A percentile compares a stretch with the other conserved stretches of the same genome.
Evolutionary conservation across 352 stramenopile genomes (phyloP).

Genomic region (Phytophthora sp.): DNA sequence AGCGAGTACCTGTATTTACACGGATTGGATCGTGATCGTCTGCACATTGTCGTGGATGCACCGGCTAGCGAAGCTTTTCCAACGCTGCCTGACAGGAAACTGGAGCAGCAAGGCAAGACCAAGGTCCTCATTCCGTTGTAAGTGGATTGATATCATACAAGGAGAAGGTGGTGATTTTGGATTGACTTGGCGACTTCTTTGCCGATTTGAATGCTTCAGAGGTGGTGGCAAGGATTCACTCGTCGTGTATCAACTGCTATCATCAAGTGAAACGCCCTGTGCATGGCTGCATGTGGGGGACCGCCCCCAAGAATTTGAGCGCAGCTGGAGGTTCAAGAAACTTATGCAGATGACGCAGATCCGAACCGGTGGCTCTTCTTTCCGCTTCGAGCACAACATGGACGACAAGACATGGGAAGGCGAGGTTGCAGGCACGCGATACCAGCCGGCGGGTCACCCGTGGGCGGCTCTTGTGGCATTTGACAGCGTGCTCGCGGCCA

Average conservation of each 20-base stretch:
- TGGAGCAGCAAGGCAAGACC: conserved; percentile 24
- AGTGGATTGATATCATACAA: no score
- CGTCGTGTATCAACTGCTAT: conserved; percentile 42
- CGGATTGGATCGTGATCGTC: conserved; percentile 39
- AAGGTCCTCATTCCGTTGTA: conserved; percentile 45
- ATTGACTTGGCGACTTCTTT: background rate
- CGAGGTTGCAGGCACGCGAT: conserved; percentile 33
- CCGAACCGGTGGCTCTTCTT: conserved; percentile 18
- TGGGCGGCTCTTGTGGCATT: conserved; percentile 50
- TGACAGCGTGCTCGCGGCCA: conserved; percentile 43
- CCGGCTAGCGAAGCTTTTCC: conserved; percentile 17
- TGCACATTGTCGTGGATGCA: conserved; percentile 36
- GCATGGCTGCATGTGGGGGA: conserved; percentile 46
- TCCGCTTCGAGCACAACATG: conserved; percentile 47
- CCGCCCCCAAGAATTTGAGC: conserved; percentile 40
- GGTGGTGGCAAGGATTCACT: conserved; percentile 49
- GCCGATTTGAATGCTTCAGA: conserved; percentile 13
- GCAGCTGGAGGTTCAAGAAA: conserved; percentile 40
- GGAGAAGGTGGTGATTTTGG: background rate
- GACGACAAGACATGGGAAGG: conserved; percentile 37
- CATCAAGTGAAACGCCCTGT: conserved; percentile 30
- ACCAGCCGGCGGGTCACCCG: conserved; percentile 40
- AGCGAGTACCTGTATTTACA: conserved; percentile 49
- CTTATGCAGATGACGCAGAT: conserved; percentile 40
- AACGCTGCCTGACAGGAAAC: conserved; percentile 28